Base-by-base conservation (phyloP, 2,329 filamentous ascomycete genomes). In the Monosporascus sp. region DNA sequence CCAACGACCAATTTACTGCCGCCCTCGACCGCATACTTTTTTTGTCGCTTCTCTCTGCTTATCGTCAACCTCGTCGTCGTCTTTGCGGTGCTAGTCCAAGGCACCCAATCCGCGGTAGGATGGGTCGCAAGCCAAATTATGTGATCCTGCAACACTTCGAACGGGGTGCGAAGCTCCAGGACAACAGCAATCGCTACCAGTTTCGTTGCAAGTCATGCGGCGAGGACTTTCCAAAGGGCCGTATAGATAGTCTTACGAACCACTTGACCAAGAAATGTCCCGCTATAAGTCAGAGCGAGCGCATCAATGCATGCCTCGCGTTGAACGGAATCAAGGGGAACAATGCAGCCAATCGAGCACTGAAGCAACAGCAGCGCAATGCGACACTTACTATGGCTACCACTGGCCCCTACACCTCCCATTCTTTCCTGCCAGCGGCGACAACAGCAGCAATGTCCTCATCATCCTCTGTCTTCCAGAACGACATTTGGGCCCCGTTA, bases 161-260 rank as follows among this genome's bases (percentile, higher is more conserved):
- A 69, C 84, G 91, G 62, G 92, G 92, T 9, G 82, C 84, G 40
- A 96, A 96, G 74, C 81, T 96, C 64, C 85, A 87, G 67, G 91
- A 96, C 73, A 87, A 89, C 59, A 94, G 89, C 75, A 96, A 96
- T 70, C 85, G 92, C 54, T 97, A 97, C 68, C 86, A 90, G 63
- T 90, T 96, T 68, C 94, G 89, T 14, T 96, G 91, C 81, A 93
- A 89, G 70, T 80, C 85, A 60, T 96, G 91, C 69, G 90, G 90
- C 60, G 88, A 94, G 72, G 87, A 88, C 70, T 96, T 96, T 58
- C 88, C 90, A 58, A 96, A 96, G 68, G 92, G 92, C 56, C 85
- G 92, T 57, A 87, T 90, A 65, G 92, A 97, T 66, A 89, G 84
- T 63, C 74, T 97, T 56, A 88, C 85, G 44, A 86, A 80, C 57